Base-by-base conservation (phyloP, 352 stramenopile species). In the Peronospora destructor region DNA sequence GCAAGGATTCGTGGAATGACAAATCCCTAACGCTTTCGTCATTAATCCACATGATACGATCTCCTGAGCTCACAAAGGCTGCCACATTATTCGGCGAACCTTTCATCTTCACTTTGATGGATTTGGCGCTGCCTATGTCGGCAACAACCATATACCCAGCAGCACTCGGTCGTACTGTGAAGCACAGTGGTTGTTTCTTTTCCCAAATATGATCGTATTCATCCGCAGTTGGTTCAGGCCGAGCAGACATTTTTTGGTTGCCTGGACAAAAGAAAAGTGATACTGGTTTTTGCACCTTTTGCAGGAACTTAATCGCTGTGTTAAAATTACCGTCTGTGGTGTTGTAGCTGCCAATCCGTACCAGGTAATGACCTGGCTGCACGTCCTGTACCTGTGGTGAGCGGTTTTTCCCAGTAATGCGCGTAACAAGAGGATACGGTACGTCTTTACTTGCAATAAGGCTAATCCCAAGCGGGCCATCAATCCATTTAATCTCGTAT, bases 151-250 rank as follows among this genome's bases (percentile, higher is more conserved):
- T 94, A 29, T 76, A 60, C 1, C 80, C 78, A 17, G 67, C 66
- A 26, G 63, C 54, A 36, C 79, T 78, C 4, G 80, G 74, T 32
- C 79, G 79, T 29, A 94, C 77, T 0, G 83, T 94, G 33, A 94
- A 94, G 13, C 61, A 76, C 38, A 94, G 62, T 12, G 83, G 70
- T 32, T 94, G 83, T 53, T 94, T 94, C 73, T 94, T 94, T 49
- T 94, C 83, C 83, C 83, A 94, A 11, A 87, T 64, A 40, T 94
- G 83, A 21, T 94, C 83, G 43, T 90, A 94, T 39, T 94, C 83
- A 44, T 94, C 79, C 3, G 64, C 64, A 0, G 62, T 53, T 0
- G 77, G 45, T 0, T 94, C 80, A 5, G 83, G 83, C 3, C 80
- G 83, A 14, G 70, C 64, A 13, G 80, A 91, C 19, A 76, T 43